Conservation (phyloP, 2,329 filamentous ascomycete species). For the Tolypocladium paradoxum region DNA sequence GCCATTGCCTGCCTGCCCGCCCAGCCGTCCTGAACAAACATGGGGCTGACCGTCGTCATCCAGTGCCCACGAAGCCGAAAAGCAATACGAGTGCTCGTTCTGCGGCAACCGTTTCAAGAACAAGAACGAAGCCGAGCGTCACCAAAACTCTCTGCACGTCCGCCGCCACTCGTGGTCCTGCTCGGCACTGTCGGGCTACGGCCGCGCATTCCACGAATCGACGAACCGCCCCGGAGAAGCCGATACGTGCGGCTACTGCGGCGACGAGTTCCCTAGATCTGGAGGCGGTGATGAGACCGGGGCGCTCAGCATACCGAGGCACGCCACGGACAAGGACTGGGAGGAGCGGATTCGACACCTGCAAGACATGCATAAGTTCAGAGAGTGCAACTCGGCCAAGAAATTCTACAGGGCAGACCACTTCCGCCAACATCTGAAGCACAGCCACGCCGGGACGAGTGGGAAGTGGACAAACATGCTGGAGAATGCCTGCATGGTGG, state of each 20-base stretch:
- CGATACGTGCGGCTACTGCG: slow-evolving; percentile 91
- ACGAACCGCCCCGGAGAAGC: slow-evolving; percentile 52
- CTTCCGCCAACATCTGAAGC: slow-evolving; percentile 95
- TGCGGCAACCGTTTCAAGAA: slow-evolving; percentile 97
- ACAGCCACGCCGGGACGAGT: slow-evolving; percentile 90
- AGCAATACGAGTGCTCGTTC: slow-evolving; percentile 88
- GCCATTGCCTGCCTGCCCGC: too few species aligned
- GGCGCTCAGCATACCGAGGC: slow-evolving; percentile 20
- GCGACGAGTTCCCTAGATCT: slow-evolving; percentile 66
- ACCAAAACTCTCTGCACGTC: slow-evolving; percentile 90
- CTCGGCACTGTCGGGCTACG: slow-evolving; percentile 66
- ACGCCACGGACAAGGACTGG: slow-evolving; percentile 75
- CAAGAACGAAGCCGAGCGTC: slow-evolving; percentile 94
- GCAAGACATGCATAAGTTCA: slow-evolving; percentile 87
- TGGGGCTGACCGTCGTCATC: neutral
- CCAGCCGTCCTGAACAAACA: neutral
- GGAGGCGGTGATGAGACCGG: slow-evolving; percentile 28
- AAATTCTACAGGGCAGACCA: slow-evolving; percentile 98
- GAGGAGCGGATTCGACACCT: slow-evolving; percentile 77
- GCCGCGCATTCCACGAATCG: slow-evolving; percentile 80
- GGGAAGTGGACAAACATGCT: slow-evolving; percentile 99
- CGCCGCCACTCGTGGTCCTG: slow-evolving; percentile 95
- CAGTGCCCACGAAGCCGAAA: slow-evolving; percentile 84
- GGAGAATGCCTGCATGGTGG: slow-evolving; percentile 93
- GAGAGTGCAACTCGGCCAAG: slow-evolving; percentile 96